Percentiles rank a stretch among this genome's conserved stretches.
Evolutionary conservation across 2,329 filamentous ascomycete genomes (phyloP).

Genomic region (Cladosporium sp.): DNA sequence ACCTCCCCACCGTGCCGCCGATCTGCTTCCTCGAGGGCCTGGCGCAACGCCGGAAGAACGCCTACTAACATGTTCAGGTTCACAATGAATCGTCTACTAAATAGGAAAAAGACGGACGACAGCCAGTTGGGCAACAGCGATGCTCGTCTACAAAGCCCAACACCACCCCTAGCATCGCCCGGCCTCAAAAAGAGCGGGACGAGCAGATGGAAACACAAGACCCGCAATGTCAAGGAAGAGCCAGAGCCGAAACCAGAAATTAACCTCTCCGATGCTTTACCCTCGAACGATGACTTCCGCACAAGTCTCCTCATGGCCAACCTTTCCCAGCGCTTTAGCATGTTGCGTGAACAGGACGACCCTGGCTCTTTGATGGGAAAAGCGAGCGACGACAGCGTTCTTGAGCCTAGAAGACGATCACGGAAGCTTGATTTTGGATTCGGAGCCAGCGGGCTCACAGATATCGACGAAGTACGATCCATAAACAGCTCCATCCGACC

Average conservation of each 20-base stretch:
- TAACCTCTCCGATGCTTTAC: slow-evolving; percentile 70
- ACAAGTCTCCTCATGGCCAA: slow-evolving; percentile 96
- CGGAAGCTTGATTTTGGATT: slow-evolving; percentile 70
- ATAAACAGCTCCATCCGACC: slow-evolving; percentile 60
- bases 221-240: slow-evolving; percentile 44
- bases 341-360: slow-evolving; percentile 92
- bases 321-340: slow-evolving; percentile 90
- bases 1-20: background rate
- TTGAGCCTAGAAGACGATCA: slow-evolving; percentile 77
- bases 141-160: background rate
- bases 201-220: slow-evolving; percentile 40
- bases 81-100: slow-evolving; percentile 14
- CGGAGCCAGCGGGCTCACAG: slow-evolving; percentile 53
- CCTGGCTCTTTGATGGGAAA: slow-evolving; percentile 85
- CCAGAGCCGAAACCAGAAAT: slow-evolving; percentile 60
- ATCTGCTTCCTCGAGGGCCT: background rate
- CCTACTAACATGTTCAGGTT: slow-evolving; percentile 9
- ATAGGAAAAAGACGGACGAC: slow-evolving; percentile 13
- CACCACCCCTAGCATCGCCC: slow-evolving; percentile 18
- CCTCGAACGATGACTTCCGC: slow-evolving; percentile 82
- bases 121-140: background rate
- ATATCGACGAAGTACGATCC: slow-evolving; percentile 90
- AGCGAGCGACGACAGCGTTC: slow-evolving; percentile 89
- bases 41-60: background rate
- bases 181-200: slow-evolving; percentile 28